Base-by-base conservation (phyloP, 2,329 filamentous ascomycete species). In the Fusarium pininemorale region DNA sequence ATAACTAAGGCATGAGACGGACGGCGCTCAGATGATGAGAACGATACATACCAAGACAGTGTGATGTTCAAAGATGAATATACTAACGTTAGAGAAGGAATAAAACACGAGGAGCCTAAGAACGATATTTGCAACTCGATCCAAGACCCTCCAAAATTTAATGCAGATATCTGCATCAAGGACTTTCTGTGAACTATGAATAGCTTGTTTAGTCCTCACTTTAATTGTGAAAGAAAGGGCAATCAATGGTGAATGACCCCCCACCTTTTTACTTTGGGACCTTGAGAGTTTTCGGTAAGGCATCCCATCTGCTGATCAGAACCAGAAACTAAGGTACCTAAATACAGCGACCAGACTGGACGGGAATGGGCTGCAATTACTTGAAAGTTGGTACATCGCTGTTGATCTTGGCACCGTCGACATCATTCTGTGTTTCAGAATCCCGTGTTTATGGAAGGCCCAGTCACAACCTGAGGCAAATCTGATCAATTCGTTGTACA, bases 401-500 rank as follows among this genome's bases (percentile, higher is more conserved):
- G 42, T 57, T 26, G 39, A 64, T 54, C 54, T 61, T 72, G 59
- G 58, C 63, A 69, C 26, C 13, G 42, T 26, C 37, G 56, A 65
- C 44, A 69, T 48, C 50, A 50, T 44, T 39, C 15, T 41, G 28
- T 53, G 55, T 69, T 65, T 72, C 69, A 69, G 69, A 61, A 32
- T 37, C 51, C 48, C 41, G 54, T 41, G 37, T 48, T 57, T 41
- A 44, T 39, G 38, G 10, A 37, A 26, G 24, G 41, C 28, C 16
- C 35, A 37, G 39, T 35, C 47, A 61, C 20, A 51, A 44, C 15
- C 35, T 55, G n/a, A 55, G 44, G 38, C 39, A 64, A 37, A 50
- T 38, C 38, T 57, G 47, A 64, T 47, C 45, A 44, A 68, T 72
- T 56, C 37, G n/a, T 59, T 58, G 41, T 50, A 50, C 30, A 24